Conservation (phyloP, 2,329 filamentous ascomycete species). For the Calonectria pteridis region DNA sequence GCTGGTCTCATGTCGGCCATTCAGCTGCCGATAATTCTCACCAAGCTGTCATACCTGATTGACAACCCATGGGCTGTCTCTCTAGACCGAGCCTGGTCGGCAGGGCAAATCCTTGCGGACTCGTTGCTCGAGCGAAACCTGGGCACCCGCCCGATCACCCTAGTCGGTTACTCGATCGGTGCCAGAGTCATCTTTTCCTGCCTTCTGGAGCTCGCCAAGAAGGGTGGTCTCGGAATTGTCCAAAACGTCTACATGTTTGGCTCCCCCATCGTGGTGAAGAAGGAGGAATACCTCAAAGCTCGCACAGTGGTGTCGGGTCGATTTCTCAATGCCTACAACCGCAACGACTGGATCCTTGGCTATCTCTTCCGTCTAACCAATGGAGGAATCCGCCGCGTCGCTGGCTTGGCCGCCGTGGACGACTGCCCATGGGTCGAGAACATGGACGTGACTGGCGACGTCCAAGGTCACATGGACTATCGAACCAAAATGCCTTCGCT, state of each 20-base stretch:
- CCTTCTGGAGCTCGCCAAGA: slow-evolving; percentile 85
- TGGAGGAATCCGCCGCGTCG: slow-evolving; percentile 90
- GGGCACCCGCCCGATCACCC: slow-evolving; percentile 89
- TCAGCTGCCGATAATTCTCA: slow-evolving; percentile 90
- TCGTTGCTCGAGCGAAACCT: slow-evolving; percentile 93
- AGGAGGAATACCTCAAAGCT: slow-evolving; percentile 86
- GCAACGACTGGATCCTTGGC: slow-evolving; percentile 96
- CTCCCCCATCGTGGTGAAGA: slow-evolving; percentile 90
- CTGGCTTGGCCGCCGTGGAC: slow-evolving; percentile 83
- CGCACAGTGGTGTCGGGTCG: slow-evolving; percentile 90
- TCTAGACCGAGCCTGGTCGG: slow-evolving; percentile 86
- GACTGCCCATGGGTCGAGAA: slow-evolving; percentile 88
- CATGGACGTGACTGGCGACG: slow-evolving; percentile 85
- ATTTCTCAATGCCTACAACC: slow-evolving; percentile 94
- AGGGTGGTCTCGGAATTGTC: slow-evolving; percentile 86
- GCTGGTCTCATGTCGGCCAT: slow-evolving; percentile 92
- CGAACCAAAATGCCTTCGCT: slow-evolving; percentile 91
- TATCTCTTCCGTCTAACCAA: slow-evolving; percentile 96
- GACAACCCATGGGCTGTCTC: slow-evolving; percentile 99
- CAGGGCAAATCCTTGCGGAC: slow-evolving; percentile 93
- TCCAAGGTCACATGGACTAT: slow-evolving; percentile 97
- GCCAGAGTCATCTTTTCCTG: slow-evolving; percentile 94
- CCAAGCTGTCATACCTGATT: slow-evolving; percentile 95
- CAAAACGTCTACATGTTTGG: slow-evolving; percentile 98
- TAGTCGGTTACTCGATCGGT: slow-evolving; percentile 95